Percentiles rank a stretch among this genome's conserved stretches.
phyloP scores from a whole-genome alignment of 2,329 filamentous ascomycete genomes.

The Fusarium staphyleae region DNA sequence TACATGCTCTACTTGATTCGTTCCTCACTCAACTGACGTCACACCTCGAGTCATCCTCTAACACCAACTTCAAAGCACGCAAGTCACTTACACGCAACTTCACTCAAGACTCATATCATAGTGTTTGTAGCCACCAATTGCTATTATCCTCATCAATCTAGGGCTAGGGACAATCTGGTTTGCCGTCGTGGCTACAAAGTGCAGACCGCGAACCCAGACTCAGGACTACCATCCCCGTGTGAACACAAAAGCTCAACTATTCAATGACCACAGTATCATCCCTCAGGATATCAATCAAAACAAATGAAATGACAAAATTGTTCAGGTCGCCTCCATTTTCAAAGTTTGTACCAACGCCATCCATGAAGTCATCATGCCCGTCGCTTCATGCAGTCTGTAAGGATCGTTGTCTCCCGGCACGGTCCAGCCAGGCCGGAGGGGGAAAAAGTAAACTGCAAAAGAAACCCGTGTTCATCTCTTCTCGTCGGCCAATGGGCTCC shows the following conservation, averaged over 20 bases:
- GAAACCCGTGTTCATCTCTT: not conserved
- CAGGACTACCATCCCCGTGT: conserved; percentile 1
- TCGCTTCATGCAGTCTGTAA: conserved; percentile 36
- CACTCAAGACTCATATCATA: not conserved
- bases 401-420: conserved; percentile 35
- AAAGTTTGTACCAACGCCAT: conserved; percentile 26
- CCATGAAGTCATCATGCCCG: conserved; percentile 14
- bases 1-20: not conserved
- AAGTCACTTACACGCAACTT: not conserved
- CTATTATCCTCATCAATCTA: conserved; percentile 32
- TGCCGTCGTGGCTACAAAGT: conserved; percentile 36
- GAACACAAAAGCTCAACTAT: conserved; percentile 8
- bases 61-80: conserved; percentile 13
- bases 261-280: conserved; percentile 4
- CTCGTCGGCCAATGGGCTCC: conserved; percentile 19
- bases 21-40: not conserved
- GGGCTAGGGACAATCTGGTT: conserved; percentile 30
- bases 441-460: conserved; percentile 27
- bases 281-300: conserved; percentile 19
- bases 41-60: not conserved
- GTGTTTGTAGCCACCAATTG: conserved; percentile 14
- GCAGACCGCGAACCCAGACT: conserved; percentile 15
- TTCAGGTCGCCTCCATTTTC: conserved; percentile 30
- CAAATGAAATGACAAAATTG: conserved; percentile 24
- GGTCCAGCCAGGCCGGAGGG: conserved; percentile 41